These are phyloP conservation scores for Cyberlindnera americana DNA, from an alignment of 805 yeast species.

Conservation along the genomic window DNA sequence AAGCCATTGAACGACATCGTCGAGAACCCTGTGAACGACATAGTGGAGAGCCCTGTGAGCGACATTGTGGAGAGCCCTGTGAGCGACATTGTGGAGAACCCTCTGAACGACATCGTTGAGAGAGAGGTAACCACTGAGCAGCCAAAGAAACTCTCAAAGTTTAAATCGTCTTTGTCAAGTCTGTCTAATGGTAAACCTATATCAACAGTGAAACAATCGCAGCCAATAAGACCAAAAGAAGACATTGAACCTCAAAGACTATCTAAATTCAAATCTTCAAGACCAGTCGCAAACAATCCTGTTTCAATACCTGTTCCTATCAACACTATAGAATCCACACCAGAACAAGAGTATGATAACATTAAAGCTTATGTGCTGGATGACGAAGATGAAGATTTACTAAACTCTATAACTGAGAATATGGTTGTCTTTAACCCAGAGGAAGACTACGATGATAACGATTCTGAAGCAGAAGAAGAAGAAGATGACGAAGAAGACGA, in stretches of 20 bases:
- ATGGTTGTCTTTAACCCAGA: conserved; percentile 27
- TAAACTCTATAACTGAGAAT: conserved; percentile 20
- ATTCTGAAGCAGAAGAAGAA: conserved; percentile 24
- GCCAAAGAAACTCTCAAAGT: conserved; percentile 27
- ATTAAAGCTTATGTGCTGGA: conserved; percentile 17
- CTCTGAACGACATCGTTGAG: conserved; percentile 9
- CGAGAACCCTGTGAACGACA: conserved; percentile 9
- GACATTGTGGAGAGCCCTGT: conserved; percentile 8
- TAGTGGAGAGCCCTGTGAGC: conserved; percentile 3
- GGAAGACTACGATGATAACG: conserved; percentile 32
- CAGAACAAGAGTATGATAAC: conserved; percentile 12
- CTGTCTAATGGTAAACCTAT: no score
- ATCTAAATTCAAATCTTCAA: conserved; percentile 10
- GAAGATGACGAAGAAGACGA: conserved; percentile 34
- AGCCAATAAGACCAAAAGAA: no score
- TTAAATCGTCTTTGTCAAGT: conserved; percentile 18
- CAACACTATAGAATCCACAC: conserved; percentile 8
- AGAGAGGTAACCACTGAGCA: conserved; percentile 1
- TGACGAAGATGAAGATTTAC: conserved; percentile 23
- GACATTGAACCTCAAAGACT: conserved; percentile 5
- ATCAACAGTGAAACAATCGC: no score
- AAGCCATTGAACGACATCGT: conserved; percentile 6
- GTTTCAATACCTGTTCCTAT: conserved; percentile 1
- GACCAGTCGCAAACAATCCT: neutral
- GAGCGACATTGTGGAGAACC: conserved; percentile 7